Conservation (phyloP, 345 rosid genomes). For the Camelina neglecta region DNA sequence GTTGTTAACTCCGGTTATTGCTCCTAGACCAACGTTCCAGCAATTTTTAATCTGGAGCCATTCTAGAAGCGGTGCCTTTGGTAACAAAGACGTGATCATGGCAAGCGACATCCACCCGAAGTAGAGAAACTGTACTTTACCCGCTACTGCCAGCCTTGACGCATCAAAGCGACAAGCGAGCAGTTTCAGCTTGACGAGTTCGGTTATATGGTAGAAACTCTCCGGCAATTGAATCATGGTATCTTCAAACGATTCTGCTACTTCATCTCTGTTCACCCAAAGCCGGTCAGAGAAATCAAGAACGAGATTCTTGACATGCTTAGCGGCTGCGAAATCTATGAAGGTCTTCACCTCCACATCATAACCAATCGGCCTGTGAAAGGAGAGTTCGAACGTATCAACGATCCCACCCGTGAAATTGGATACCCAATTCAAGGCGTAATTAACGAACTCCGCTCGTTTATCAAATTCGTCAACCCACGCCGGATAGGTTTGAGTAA, state of each 20-base stretch:
- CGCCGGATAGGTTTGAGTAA: too few relatives aligned
- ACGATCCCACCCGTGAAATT: too few relatives aligned
- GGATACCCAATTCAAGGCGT: too few relatives aligned
- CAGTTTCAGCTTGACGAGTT: constrained; percentile 42
- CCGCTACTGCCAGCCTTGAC: background rate
- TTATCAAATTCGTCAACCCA: too few relatives aligned
- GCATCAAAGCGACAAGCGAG: constrained; percentile 40
- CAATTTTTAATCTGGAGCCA: constrained; percentile 45
- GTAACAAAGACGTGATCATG: constrained; percentile 24
- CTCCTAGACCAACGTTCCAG: constrained; percentile 37
- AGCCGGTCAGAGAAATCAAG: constrained; percentile 51
- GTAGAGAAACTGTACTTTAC: constrained; percentile 33
- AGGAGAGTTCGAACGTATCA: too few relatives aligned
- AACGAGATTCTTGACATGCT: constrained; percentile 16
- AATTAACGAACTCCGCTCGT: too few relatives aligned
- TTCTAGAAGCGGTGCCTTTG: constrained; percentile 43
- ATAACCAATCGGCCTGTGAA: too few relatives aligned
- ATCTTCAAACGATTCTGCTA: background rate
- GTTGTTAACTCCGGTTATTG: background rate
- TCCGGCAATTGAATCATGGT: constrained; percentile 38
- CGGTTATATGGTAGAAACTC: background rate
- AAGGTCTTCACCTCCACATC: too few relatives aligned
- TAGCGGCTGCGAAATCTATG: too few relatives aligned
- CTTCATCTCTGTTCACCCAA: constrained; percentile 18
- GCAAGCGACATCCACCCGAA: constrained; percentile 45